Percentiles rank a stretch among this genome's conserved stretches.
Conservation (phyloP, 306 rosid genomes). For the Inga oerstediana region DNA sequence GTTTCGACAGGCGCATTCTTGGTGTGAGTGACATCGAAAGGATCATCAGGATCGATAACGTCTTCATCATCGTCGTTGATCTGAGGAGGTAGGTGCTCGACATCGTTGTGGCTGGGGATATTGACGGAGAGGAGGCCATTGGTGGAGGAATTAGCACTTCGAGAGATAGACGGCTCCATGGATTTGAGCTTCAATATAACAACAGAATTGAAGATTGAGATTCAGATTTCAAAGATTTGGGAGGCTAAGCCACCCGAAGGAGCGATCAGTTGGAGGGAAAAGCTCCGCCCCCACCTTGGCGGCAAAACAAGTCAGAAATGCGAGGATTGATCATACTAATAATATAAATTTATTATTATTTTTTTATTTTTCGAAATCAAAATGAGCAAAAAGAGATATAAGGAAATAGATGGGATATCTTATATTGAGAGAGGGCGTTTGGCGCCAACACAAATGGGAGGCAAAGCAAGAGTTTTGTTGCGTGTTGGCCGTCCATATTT, state of each 20-base stretch:
- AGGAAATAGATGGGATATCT: neutral
- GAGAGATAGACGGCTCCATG: slow-evolving; percentile 8
- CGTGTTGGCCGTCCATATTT: neutral
- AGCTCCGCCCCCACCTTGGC: slow-evolving; percentile 10
- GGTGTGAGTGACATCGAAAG: slow-evolving; percentile 8
- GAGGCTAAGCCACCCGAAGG: neutral
- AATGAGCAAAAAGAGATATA: neutral
- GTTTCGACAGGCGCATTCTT: neutral
- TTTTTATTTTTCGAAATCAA: no score
- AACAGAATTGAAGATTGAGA: neutral
- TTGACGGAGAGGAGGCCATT: slow-evolving; percentile 9
- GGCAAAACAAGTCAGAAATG: neutral
- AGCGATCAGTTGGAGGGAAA: slow-evolving; percentile 5
- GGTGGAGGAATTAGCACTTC: slow-evolving; percentile 10
- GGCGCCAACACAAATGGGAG: neutral
- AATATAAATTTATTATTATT: neutral
- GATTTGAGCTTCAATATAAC: neutral
- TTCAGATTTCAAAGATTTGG: neutral
- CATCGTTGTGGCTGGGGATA: neutral
- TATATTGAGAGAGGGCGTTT: neutral
- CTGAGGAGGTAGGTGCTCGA: neutral
- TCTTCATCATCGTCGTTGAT: slow-evolving; percentile 2
- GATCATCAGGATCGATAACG: neutral
- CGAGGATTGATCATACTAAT: neutral
- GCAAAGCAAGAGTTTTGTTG: neutral